Evolutionary conservation across 441 rosid species (phyloP).

Genomic region (Raphanus hybrid): DNA sequence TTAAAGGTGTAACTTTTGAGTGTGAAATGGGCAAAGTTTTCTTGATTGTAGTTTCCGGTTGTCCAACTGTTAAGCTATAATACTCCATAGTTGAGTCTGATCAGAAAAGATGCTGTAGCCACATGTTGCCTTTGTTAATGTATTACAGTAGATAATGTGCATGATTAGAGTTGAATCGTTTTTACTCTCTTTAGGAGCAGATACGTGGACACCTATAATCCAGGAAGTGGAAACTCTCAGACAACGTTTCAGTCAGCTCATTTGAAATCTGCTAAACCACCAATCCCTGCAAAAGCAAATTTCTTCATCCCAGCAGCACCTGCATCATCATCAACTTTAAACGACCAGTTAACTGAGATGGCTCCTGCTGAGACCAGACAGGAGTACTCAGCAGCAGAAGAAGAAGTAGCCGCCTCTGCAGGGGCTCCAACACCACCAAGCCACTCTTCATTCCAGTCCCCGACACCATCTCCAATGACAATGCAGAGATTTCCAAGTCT

Average conservation of each 20-base stretch:
- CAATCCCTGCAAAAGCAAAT: conserved; percentile 70
- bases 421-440: conserved; percentile 27
- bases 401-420: conserved; percentile 49
- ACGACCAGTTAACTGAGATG: conserved; percentile 56
- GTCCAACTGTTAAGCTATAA: not conserved
- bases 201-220: conserved; percentile 82
- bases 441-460: conserved; percentile 47
- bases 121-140: conserved; percentile 2
- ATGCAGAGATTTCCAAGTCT: conserved; percentile 79
- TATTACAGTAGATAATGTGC: conserved; percentile 5
- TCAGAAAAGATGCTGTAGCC: not conserved
- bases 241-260: conserved; percentile 74
- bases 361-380: conserved; percentile 55
- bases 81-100: not conserved
- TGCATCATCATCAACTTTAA: conserved; percentile 46
- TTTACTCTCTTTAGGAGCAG: conserved; percentile 44
- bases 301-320: conserved; percentile 80
- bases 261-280: conserved; percentile 71
- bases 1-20: not conserved
- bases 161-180: not conserved
- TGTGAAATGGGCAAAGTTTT: not conserved
- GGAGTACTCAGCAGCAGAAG: conserved; percentile 42
- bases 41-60: not conserved
- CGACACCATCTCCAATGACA: conserved; percentile 45
- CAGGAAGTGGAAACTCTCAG: conserved; percentile 84